These are phyloP conservation scores for Lactarius hatsudake DNA, from an alignment of 768 basidiomycete species.

Conservation along the genomic window DNA sequence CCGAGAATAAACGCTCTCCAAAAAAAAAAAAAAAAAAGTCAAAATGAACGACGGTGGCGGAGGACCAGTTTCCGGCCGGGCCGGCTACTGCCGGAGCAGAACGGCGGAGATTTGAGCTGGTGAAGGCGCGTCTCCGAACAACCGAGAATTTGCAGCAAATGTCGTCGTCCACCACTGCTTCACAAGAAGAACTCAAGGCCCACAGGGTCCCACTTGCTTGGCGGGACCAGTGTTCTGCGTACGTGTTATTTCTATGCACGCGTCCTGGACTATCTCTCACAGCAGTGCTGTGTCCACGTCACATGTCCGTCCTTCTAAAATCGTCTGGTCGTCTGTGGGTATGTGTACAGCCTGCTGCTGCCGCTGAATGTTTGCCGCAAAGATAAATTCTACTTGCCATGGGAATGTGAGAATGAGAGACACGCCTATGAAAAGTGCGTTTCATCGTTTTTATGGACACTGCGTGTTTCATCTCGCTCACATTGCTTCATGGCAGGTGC, in stretches of 20 bases:
- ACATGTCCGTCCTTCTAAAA: not conserved
- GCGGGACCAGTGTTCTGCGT: slow-evolving; percentile 93
- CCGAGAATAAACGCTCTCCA: too few relatives aligned
- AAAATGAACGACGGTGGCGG: not conserved
- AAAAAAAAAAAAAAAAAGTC: too few relatives aligned
- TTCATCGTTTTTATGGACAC: not conserved
- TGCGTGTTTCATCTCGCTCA: not conserved
- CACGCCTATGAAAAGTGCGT: slow-evolving; percentile 83
- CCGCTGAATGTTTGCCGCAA: slow-evolving; percentile 86
- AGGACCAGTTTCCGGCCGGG: not conserved
- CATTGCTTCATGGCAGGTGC: slow-evolving; percentile 51
- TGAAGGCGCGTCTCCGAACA: not conserved
- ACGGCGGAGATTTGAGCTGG: slow-evolving; percentile 31
- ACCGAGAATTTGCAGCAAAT: slow-evolving; percentile 40
- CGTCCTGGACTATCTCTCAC: not conserved
- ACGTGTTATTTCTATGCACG: slow-evolving; percentile 35
- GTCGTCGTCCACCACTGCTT: slow-evolving; percentile 72
- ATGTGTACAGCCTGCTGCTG: slow-evolving; percentile 62
- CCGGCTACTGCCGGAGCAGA: not conserved
- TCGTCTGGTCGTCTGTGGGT: not conserved
- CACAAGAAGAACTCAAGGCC: slow-evolving; percentile 77
- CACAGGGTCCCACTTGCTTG: slow-evolving; percentile 74
- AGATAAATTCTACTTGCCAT: slow-evolving; percentile 76
- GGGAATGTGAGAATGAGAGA: slow-evolving; percentile 90
- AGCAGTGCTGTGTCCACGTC: not conserved